Evolutionary conservation across 345 rosid genomes (phyloP).

Genomic region (Eucalyptus regnans): DNA sequence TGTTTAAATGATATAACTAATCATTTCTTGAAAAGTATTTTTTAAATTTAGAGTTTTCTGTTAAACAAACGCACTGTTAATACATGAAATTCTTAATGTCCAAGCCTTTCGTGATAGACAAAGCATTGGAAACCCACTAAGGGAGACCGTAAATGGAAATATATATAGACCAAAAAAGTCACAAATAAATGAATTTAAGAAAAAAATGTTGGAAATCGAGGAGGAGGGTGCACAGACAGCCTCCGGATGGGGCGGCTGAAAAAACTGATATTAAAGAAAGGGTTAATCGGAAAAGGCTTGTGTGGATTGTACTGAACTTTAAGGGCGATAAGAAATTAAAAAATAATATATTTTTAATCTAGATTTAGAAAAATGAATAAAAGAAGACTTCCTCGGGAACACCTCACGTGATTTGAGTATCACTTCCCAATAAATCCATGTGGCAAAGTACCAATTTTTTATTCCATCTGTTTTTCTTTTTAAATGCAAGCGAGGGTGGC

Average conservation of each 20-base stretch:
- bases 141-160: neutral
- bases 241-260: neutral
- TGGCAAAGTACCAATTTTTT: neutral
- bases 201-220: neutral
- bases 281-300: neutral
- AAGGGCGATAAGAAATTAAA: neutral
- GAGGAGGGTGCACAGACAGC: neutral
- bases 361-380: too few relatives aligned
- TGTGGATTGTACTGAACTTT: neutral
- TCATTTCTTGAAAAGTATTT: too few relatives aligned
- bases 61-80: accelerated
- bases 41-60: too few relatives aligned
- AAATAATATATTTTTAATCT: neutral
- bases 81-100: neutral
- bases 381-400: neutral
- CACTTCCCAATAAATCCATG: neutral
- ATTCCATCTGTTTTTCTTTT: neutral
- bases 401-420: neutral
- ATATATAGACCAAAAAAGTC: neutral
- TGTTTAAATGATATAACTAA: too few relatives aligned
- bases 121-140: neutral
- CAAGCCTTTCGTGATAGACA: neutral
- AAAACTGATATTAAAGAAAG: neutral
- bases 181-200: neutral
- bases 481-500: neutral